These are phyloP conservation scores for Xylaria scruposa DNA, from an alignment of 495 filamentous ascomycete species.

Conservation along the genomic window DNA sequence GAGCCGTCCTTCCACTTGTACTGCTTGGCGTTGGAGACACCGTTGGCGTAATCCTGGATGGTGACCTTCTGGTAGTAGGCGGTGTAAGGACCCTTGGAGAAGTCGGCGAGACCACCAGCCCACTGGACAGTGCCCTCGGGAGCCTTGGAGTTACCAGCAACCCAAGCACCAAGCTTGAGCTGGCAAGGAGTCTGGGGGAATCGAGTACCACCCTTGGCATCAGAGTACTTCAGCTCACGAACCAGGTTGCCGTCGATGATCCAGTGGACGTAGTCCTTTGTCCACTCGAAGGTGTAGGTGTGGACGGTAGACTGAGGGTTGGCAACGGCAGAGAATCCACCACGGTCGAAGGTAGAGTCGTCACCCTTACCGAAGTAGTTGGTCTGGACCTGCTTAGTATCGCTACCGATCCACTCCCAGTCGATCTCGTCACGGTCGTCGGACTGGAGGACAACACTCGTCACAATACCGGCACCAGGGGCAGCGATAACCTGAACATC, in stretches of 20 bases:
- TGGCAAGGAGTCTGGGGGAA: constrained; percentile 94
- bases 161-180: constrained; percentile 87
- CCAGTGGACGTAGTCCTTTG: constrained; percentile 76
- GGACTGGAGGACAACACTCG: constrained; percentile 85
- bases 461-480: constrained; percentile 74
- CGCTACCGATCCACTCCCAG: constrained; percentile 81
- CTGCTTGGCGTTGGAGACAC: constrained; percentile 67
- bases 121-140: constrained; percentile 81
- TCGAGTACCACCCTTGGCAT: constrained; percentile 64
- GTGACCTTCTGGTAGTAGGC: constrained; percentile 84
- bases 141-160: constrained; percentile 74
- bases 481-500: constrained; percentile 71
- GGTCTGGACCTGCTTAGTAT: constrained; percentile 72
- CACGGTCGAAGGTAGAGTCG: constrained; percentile 75
- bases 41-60: constrained; percentile 88
- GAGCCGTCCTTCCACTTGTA: constrained; percentile 78
- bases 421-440: constrained; percentile 96
- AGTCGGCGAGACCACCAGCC: constrained; percentile 85
- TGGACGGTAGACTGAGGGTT: constrained; percentile 72
- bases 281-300: constrained; percentile 93
- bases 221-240: constrained; percentile 69
- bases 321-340: constrained; percentile 65
- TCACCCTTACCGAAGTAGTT: constrained; percentile 98
- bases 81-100: constrained; percentile 75
- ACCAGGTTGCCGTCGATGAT: constrained; percentile 75